Percentiles rank a stretch among this genome's conserved stretches.
phyloP scores from a whole-genome alignment of 108 stramenopile genomes.

The Skeletonema tropicum region DNA sequence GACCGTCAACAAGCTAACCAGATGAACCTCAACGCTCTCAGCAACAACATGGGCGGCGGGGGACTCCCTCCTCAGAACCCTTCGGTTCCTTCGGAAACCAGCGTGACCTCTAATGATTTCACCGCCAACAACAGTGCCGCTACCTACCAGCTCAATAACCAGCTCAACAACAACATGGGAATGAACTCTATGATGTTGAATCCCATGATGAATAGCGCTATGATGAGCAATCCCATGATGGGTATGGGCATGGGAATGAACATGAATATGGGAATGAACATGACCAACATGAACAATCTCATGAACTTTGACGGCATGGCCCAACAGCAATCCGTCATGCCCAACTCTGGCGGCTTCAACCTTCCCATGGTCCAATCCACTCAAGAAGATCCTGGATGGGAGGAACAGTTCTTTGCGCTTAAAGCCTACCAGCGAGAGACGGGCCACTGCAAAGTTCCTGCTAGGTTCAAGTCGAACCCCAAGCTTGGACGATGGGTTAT shows the following conservation, averaged over 20 bases:
- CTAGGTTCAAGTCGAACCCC: conserved; percentile 56
- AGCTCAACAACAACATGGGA: not conserved
- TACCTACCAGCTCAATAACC: not conserved
- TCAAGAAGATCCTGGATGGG: conserved; percentile 29
- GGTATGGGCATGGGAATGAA: not conserved
- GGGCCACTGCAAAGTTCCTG: conserved; percentile 63
- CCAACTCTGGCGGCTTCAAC: conserved; percentile 2
- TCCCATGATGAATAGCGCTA: not conserved
- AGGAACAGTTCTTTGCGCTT: conserved; percentile 23
- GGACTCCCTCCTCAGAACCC: not conserved
- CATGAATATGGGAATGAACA: not conserved
- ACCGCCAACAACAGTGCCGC: not conserved
- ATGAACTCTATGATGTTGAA: conserved; percentile 6
- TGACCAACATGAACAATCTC: not conserved
- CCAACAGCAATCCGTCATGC: not conserved
- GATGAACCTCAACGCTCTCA: not conserved
- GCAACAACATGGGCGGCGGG: not conserved
- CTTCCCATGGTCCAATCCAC: not conserved
- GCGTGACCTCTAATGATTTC: not conserved
- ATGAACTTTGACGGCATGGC: not conserved
- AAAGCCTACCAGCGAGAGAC: conserved; percentile 13
- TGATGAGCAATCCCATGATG: conserved; percentile 1
- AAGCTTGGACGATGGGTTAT: conserved; percentile 75
- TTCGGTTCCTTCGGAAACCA: not conserved
- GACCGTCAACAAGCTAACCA: not conserved